Conservation (phyloP, 1,139 yeast genomes). For the Taphrina betulina region DNA sequence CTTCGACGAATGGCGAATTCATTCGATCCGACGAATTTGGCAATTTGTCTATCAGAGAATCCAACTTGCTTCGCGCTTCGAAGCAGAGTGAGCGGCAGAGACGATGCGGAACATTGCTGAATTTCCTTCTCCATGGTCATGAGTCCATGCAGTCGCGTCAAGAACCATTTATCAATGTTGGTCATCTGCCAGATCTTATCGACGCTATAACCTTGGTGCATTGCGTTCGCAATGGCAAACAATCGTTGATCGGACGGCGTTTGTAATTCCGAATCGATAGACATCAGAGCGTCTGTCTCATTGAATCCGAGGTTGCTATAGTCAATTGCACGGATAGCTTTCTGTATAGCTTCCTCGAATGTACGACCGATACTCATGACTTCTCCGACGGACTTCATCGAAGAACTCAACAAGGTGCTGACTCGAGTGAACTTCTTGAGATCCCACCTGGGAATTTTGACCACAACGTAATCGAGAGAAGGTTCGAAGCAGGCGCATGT, state of each 20-base stretch:
- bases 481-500: conserved; percentile 98
- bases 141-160: conserved; percentile 72
- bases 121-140: conserved; percentile 30
- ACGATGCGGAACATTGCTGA: conserved; percentile 43
- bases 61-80: conserved; percentile 95
- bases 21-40: conserved; percentile 81
- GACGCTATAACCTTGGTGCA: conserved; percentile 74
- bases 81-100: conserved; percentile 59
- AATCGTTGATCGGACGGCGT: conserved; percentile 96
- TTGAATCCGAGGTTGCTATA: conserved; percentile 93
- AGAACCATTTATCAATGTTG: conserved; percentile 95
- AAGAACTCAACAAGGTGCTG: conserved; percentile 79
- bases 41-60: conserved; percentile 95
- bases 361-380: conserved; percentile 98
- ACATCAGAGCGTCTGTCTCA: conserved; percentile 80
- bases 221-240: conserved; percentile 94
- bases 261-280: conserved; percentile 83
- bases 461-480: conserved; percentile 93
- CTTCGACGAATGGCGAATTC: conserved; percentile 90
- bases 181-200: conserved; percentile 91
- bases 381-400: conserved; percentile 99
- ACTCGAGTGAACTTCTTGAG: conserved; percentile 93
- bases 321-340: conserved; percentile 95
- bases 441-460: conserved; percentile 99
- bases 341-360: conserved; percentile 96